These are phyloP conservation scores for Pouteria campechiana DNA, from an alignment of 179 eudicot species.

Conservation along the genomic window DNA sequence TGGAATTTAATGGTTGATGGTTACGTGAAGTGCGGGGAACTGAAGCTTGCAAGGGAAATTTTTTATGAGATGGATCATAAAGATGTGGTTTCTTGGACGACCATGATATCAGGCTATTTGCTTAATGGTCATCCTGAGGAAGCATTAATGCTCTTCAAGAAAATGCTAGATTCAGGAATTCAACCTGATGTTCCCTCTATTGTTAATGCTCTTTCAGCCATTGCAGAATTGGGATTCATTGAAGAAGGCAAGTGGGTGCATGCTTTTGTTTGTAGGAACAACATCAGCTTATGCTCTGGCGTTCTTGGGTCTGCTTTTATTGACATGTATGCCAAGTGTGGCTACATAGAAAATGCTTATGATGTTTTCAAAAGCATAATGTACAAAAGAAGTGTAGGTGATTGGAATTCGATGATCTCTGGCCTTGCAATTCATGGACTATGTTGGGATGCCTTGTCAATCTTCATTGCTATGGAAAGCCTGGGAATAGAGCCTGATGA, in stretches of 20 bases:
- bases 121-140: background rate
- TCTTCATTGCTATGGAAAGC: slow-evolving; percentile 42
- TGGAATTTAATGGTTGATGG: slow-evolving; percentile 77
- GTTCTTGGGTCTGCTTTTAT: slow-evolving; percentile 27
- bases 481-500: slow-evolving; percentile 31
- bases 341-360: slow-evolving; percentile 39
- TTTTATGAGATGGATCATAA: slow-evolving; percentile 4
- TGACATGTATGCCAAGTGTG: slow-evolving; percentile 74
- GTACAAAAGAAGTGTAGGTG: slow-evolving; percentile 41
- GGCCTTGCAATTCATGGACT: slow-evolving; percentile 59
- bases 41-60: slow-evolving; percentile 6
- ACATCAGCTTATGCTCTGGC: background rate
- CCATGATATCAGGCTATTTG: slow-evolving; percentile 6
- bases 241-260: slow-evolving; percentile 4
- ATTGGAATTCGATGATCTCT: slow-evolving; percentile 65
- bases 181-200: slow-evolving; percentile 4
- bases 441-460: slow-evolving; percentile 32
- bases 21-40: too few species aligned
- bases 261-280: background rate
- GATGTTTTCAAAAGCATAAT: slow-evolving; percentile 26
- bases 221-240: slow-evolving; percentile 3
- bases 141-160: background rate
- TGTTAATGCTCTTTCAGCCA: slow-evolving; percentile 2
- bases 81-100: slow-evolving; percentile 14
- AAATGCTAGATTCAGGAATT: background rate